A percentile compares a stretch with the other conserved stretches of the same genome.
Conservation (phyloP, 148 eudicot species). For the Persicaria maculosa region DNA sequence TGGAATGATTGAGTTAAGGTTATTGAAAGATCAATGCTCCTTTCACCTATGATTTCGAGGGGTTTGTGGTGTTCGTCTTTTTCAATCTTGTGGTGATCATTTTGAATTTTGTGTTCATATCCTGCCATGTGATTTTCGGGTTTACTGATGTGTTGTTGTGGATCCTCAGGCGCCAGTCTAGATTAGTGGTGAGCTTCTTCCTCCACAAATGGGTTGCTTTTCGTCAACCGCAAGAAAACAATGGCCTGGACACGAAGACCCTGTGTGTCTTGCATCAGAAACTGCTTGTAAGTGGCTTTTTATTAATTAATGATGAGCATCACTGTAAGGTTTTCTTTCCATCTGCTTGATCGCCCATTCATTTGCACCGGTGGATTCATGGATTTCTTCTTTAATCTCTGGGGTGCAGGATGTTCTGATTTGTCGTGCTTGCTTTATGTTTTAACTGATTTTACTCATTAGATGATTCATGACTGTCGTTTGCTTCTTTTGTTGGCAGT, state of each 20-base stretch:
- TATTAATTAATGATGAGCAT: too few species aligned
- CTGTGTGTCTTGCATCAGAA: constrained; percentile 61
- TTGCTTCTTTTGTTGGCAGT: constrained; percentile 35
- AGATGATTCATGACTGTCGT: not conserved
- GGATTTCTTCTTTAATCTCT: not conserved
- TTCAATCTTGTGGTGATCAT: constrained; percentile 25
- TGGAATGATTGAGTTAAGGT: not conserved
- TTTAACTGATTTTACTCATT: too few species aligned
- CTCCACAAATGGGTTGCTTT: constrained; percentile 68
- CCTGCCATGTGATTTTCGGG: not conserved
- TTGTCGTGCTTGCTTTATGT: not conserved
- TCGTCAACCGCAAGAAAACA: constrained; percentile 44
- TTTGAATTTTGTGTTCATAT: constrained; percentile 6
- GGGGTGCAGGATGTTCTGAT: not conserved
- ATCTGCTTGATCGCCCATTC: not conserved
- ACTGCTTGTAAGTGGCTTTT: constrained; percentile 67
- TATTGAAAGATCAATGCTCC: not conserved
- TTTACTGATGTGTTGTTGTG: constrained; percentile 30
- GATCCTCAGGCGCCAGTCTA: constrained; percentile 26
- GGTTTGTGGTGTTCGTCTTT: not conserved
- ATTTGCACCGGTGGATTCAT: not conserved
- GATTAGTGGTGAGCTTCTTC: constrained; percentile 22
- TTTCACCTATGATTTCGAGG: too few species aligned
- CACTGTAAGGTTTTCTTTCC: not conserved
- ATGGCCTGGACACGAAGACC: constrained; percentile 60